Evolutionary conservation across 2,329 filamentous ascomycete species (phyloP).

Genomic region (Nothophaeocryptopus gaeumannii): DNA sequence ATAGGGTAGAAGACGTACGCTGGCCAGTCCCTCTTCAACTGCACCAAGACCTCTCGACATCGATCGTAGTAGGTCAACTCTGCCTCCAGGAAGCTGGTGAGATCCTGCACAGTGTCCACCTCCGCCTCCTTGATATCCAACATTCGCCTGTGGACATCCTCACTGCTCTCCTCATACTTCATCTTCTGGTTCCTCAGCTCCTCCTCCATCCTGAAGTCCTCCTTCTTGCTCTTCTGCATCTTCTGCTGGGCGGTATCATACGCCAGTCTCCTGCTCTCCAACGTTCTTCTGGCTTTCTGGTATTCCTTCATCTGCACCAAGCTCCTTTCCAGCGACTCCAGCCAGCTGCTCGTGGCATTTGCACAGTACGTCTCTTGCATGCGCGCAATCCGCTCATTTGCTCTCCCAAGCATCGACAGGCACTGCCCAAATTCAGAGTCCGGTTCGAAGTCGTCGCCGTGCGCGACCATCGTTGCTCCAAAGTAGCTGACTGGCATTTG

Average conservation of each 20-base stretch:
- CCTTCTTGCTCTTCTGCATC: slow-evolving; percentile 88
- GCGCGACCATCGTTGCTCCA: slow-evolving; percentile 78
- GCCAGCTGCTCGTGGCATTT: slow-evolving; percentile 76
- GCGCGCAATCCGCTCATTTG: slow-evolving; percentile 82
- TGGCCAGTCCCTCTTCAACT: slow-evolving; percentile 68
- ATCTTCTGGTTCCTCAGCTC: slow-evolving; percentile 86
- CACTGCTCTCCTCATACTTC: slow-evolving; percentile 93
- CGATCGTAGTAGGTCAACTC: slow-evolving; percentile 90
- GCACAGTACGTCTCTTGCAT: slow-evolving; percentile 80
- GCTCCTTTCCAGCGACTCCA: slow-evolving; percentile 86
- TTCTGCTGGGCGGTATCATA: slow-evolving; percentile 88
- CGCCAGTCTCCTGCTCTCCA: slow-evolving; percentile 81
- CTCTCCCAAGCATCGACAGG: slow-evolving; percentile 73
- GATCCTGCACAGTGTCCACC: slow-evolving; percentile 73
- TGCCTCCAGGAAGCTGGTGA: slow-evolving; percentile 79
- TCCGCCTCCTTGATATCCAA: slow-evolving; percentile 94
- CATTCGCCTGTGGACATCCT: slow-evolving; percentile 90
- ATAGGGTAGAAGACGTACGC: slow-evolving; percentile 46
- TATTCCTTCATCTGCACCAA: slow-evolving; percentile 97
- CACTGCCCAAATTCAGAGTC: slow-evolving; percentile 91
- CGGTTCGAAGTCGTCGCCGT: slow-evolving; percentile 88
- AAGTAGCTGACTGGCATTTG: slow-evolving; percentile 74
- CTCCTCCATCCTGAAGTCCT: slow-evolving; percentile 90
- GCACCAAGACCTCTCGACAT: slow-evolving; percentile 76
- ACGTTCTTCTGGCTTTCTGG: slow-evolving; percentile 87